Base-by-base conservation (phyloP, 1,139 yeast genomes). In the Scheffersomyces quercinus region DNA sequence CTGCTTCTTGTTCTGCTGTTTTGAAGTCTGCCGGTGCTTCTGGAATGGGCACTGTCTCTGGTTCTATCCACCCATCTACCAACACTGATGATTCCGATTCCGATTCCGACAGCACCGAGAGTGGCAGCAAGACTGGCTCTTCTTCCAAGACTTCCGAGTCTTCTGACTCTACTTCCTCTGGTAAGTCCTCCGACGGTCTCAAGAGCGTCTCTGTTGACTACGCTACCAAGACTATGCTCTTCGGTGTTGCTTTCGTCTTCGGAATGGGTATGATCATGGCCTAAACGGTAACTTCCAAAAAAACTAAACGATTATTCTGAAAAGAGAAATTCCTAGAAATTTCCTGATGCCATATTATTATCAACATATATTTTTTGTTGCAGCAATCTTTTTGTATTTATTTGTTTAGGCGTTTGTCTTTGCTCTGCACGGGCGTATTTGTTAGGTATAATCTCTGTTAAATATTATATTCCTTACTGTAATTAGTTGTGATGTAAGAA, bases 1-100 rank as follows among this genome's bases (percentile, higher is more conserved):
- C 62, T 16, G 52, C 59, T 15, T 44, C 59, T 16, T 59, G 64
- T 51, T 36, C 54, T 14, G 60, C 59, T 36, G 34, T 48, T 43
- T 43, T 58, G 46, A 55, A 54, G 39, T 48, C 61, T 35, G 64
- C 63, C 15, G 64, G 63, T 45, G 39, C 49, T 35, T 53, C 60
- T 16, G 63, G 64, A 35, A 38, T 48, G 45, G 63, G 62, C 11
- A 38, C 52, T 16, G 52, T 58, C 28, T 39, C 52, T 15, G 56
- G 54, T 13, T 53, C 56, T 40, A 47, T 57, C 37, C 43, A 50
- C 29, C 42, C 48, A 37, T 14, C 35, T 31, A 31, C 15, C 24
- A 15, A 31, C 35, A 48, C 67, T 37, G 56, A 56, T 45, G 46
- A 33, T n/a, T 32, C 40, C 13, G 43, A 33, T n/a, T 32, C 40